Evolutionary conservation across 176 grass and related monocot genomes (phyloP).

Genomic region (Eragrostis nindensis): DNA sequence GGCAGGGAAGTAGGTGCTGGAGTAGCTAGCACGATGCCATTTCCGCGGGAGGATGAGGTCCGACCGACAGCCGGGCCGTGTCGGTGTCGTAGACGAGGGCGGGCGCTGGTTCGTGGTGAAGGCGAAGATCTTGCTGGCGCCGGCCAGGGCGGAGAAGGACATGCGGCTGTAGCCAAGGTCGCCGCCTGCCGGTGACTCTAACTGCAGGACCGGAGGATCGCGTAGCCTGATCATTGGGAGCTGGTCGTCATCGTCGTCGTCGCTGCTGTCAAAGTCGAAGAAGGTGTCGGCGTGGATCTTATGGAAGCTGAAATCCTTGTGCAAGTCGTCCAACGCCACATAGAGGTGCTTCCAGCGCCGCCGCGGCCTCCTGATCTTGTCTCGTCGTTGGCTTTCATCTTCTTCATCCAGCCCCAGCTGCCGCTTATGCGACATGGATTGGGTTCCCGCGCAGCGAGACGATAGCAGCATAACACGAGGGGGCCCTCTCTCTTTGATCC

Average conservation of each 20-base stretch:
- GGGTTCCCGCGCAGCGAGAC: no score
- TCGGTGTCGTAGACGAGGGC: not conserved
- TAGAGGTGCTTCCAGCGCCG: not conserved
- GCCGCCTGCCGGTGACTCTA: not conserved
- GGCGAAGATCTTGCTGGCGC: not conserved
- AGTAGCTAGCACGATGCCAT: not conserved
- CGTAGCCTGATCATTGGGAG: no score
- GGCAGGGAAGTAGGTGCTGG: not conserved
- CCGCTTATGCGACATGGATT: not conserved
- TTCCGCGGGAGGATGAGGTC: not conserved
- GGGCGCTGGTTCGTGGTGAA: not conserved
- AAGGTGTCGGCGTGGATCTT: not conserved
- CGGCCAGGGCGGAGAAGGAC: not conserved
- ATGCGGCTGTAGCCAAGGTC: not conserved
- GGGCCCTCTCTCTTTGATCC: not conserved
- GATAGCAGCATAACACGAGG: no score
- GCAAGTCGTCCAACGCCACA: not conserved
- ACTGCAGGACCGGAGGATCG: not conserved
- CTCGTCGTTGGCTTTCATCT: not conserved
- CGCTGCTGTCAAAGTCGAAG: no score
- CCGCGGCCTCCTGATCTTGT: no score
- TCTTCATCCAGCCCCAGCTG: not conserved
- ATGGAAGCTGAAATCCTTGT: not conserved
- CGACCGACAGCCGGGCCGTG: not conserved
- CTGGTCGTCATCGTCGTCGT: not conserved